Percentiles rank a stretch among this genome's conserved stretches.
phyloP scores from a whole-genome alignment of 129 eudicot genomes.

The Ambrosia trifida region DNA sequence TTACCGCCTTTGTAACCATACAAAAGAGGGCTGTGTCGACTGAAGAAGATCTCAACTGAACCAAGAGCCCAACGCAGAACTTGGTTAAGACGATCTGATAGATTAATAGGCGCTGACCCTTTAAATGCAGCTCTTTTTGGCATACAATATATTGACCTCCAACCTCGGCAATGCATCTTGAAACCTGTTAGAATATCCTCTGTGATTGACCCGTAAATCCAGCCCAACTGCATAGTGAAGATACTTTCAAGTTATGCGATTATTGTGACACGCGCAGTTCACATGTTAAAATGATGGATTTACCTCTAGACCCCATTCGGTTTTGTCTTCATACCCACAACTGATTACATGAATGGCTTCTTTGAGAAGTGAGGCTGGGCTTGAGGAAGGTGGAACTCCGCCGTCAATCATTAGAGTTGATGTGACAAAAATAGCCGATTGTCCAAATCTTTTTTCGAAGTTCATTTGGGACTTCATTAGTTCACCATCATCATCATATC shows the following conservation, averaged over 20 bases:
- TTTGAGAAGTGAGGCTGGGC: slow-evolving; percentile 92
- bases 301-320: slow-evolving; percentile 99
- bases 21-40: slow-evolving; percentile 84
- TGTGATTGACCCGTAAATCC: slow-evolving; percentile 96
- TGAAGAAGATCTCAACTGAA: slow-evolving; percentile 95
- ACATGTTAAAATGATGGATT: background rate
- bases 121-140: slow-evolving; percentile 83
- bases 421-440: slow-evolving; percentile 90
- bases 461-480: slow-evolving; percentile 87
- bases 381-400: slow-evolving; percentile 98
- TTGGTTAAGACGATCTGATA: slow-evolving; percentile 92
- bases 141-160: slow-evolving; percentile 97
- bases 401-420: slow-evolving; percentile 95
- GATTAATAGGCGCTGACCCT: slow-evolving; percentile 92
- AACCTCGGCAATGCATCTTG: slow-evolving; percentile 99
- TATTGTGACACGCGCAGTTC: background rate
- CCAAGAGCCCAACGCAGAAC: slow-evolving; percentile 99
- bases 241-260: background rate
- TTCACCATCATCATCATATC: slow-evolving; percentile 78
- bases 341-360: slow-evolving; percentile 99
- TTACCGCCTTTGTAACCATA: slow-evolving; percentile 90
- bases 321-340: slow-evolving; percentile 97
- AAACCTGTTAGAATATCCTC: slow-evolving; percentile 95
- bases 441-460: slow-evolving; percentile 93
- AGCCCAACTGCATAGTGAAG: slow-evolving; percentile 68